These are phyloP conservation scores for Phylloporus arenicola DNA, from an alignment of 768 basidiomycete species.

Conservation along the genomic window DNA sequence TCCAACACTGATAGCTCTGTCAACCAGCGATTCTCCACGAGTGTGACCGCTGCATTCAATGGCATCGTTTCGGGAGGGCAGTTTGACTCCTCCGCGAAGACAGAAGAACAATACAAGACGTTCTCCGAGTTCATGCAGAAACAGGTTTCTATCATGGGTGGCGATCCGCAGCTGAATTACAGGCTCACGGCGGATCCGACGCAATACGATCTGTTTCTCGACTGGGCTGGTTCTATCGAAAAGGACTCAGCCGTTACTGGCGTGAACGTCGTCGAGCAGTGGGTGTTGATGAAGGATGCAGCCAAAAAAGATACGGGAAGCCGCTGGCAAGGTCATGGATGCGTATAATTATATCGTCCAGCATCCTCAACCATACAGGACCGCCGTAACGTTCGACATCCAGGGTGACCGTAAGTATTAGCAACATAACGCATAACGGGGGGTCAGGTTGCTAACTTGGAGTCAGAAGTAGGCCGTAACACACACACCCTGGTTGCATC, in stretches of 20 bases:
- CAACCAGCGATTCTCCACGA: constrained; percentile 4
- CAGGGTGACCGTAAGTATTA: no score
- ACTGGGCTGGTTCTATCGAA: neutral
- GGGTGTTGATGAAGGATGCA: constrained; percentile 5
- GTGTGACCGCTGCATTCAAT: neutral
- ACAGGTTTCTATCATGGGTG: constrained; percentile 5
- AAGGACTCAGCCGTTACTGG: neutral
- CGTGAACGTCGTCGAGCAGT: constrained; percentile 2
- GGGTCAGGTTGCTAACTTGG: no score
- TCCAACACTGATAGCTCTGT: constrained; percentile 6
- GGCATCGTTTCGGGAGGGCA: neutral
- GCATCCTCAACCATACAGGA: neutral
- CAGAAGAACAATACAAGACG: neutral
- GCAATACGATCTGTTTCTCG: neutral
- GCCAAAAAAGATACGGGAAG: neutral
- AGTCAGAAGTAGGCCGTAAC: no score
- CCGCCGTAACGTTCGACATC: constrained; percentile 1
- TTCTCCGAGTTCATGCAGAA: neutral
- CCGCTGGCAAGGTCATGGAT: constrained; percentile 3
- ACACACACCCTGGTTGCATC: no score
- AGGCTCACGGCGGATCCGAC: constrained; percentile 5
- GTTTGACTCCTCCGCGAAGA: neutral
- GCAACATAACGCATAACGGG: no score
- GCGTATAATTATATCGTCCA: constrained; percentile 4
- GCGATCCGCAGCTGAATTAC: neutral